phyloP scores from a whole-genome alignment of 352 stramenopile species.

The Phytopythium aichiense region DNA sequence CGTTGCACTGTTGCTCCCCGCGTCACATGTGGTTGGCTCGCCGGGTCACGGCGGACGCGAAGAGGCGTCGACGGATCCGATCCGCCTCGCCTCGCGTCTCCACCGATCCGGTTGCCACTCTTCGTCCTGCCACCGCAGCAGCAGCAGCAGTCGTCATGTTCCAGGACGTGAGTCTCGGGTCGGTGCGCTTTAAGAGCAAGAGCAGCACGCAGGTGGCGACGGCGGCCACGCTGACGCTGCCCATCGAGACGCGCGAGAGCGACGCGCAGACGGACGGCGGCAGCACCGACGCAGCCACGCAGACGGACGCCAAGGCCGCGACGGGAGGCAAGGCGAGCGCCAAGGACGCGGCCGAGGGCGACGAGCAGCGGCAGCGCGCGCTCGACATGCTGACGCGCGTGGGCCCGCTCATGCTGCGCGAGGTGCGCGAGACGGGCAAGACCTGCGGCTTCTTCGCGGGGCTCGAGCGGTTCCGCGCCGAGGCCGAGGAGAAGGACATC shows the following conservation, averaged over 20 bases:
- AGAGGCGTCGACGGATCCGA: conserved; percentile 1
- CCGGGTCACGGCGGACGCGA: neutral
- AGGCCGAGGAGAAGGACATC: conserved; percentile 63
- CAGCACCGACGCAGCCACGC: conserved; percentile 28
- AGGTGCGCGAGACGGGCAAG: conserved; percentile 44
- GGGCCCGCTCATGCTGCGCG: conserved; percentile 48
- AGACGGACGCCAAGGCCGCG: conserved; percentile 31
- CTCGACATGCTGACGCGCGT: conserved; percentile 38
- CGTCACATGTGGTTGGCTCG: neutral
- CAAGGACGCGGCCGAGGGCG: conserved; percentile 24
- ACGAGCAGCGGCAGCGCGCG: conserved; percentile 29
- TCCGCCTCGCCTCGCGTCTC: neutral
- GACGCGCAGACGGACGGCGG: conserved; percentile 40
- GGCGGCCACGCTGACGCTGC: conserved; percentile 18
- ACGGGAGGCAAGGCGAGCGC: conserved; percentile 8
- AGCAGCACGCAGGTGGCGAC: conserved; percentile 28
- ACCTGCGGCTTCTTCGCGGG: conserved; percentile 45
- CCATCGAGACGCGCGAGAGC: conserved; percentile 30
- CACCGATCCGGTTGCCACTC: neutral
- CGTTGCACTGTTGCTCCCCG: neutral
- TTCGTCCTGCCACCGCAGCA: neutral
- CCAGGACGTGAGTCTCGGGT: conserved; percentile 48
- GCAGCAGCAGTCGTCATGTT: conserved; percentile 32
- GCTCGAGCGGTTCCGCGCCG: conserved; percentile 52
- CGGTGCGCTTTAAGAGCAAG: conserved; percentile 53